These are phyloP conservation scores for Arthrobotrys sphaeroides DNA, from an alignment of 2,329 filamentous ascomycete species.

Conservation along the genomic window DNA sequence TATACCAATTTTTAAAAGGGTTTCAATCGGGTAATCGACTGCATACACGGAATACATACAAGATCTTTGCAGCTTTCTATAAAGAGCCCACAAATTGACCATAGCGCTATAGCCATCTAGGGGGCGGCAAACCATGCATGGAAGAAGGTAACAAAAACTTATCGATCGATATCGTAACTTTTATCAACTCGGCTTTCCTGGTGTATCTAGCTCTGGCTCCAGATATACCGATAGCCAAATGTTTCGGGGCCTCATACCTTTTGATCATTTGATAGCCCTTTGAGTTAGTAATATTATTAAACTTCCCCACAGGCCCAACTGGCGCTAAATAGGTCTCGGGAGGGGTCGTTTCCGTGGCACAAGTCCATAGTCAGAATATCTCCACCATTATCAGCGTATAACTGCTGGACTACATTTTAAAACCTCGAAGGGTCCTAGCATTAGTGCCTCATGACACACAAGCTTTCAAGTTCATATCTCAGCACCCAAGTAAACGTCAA, in stretches of 20 bases:
- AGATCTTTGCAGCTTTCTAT: no score
- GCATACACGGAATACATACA: no score
- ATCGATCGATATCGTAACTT: background rate
- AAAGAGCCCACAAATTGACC: no score
- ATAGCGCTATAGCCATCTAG: no score
- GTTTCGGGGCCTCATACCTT: no score
- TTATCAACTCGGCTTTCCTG: background rate
- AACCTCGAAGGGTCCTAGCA: slow-evolving; percentile 14
- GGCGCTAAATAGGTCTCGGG: slow-evolving; percentile 14
- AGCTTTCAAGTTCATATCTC: no score
- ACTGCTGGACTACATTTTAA: slow-evolving; percentile 13
- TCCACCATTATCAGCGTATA: background rate
- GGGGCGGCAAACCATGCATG: no score
- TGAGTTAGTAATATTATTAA: no score
- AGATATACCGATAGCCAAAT: background rate
- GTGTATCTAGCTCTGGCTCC: background rate
- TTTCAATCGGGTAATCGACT: background rate
- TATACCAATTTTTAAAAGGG: background rate
- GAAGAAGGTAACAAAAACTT: no score
- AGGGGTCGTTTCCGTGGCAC: slow-evolving; percentile 7
- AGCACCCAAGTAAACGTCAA: background rate
- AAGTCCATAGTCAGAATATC: background rate
- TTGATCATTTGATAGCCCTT: no score
- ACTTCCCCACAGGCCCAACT: background rate
- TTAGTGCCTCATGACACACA: slow-evolving; percentile 25